Base-by-base conservation (phyloP, 495 filamentous ascomycete genomes). In the Collariella sp. region DNA sequence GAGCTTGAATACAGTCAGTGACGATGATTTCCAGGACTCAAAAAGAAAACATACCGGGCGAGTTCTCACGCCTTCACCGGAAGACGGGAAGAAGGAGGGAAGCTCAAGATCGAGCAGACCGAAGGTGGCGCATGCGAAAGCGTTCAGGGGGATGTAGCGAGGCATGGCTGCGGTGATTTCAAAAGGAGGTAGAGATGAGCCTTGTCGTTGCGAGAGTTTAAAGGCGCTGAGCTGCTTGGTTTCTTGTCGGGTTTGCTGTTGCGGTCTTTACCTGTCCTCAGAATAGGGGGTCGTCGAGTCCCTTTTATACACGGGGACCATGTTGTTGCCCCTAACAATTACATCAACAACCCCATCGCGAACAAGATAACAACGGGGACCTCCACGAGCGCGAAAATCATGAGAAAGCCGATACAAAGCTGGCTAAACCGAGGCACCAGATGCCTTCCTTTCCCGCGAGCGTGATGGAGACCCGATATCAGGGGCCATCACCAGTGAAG, bases 1-100 rank as follows among this genome's bases (percentile, higher is more conserved):
- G 10, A 64, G 38, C 54, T 64, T 9, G 24, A 5, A 7, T 2
- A 15, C 9, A 4, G 41, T 59, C n/a, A 54, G 55, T 26, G 7
- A 18, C 29, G 16, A 2, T 24, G 16, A 20, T 19, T 19, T 5
- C 16, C 15, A 10, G 24, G 12, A 12, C 5, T 5, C 11, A 4
- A 16, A 29, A 2, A 20, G 12, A 1, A 5, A 16, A 29, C 57
- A 56, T 11, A 59, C 57, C 10, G 53, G 53, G 3, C 18, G 7
- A 13, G 20, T 51, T 18, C 22, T 38, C 19, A 56, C 46, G 1
- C 53, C 52, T 47, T 52, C 41, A 3, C 41, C 35, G n/a, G 1
- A 16, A 3, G 1, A 1, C 1, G 20, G 29, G 40, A 44, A 7
- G 12, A 9, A 1, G 0, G 2, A 1, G 18, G 12, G 18, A 6